Evolutionary conservation across 305 asterid genomes (phyloP).

Genomic region (Petunia hybrid): DNA sequence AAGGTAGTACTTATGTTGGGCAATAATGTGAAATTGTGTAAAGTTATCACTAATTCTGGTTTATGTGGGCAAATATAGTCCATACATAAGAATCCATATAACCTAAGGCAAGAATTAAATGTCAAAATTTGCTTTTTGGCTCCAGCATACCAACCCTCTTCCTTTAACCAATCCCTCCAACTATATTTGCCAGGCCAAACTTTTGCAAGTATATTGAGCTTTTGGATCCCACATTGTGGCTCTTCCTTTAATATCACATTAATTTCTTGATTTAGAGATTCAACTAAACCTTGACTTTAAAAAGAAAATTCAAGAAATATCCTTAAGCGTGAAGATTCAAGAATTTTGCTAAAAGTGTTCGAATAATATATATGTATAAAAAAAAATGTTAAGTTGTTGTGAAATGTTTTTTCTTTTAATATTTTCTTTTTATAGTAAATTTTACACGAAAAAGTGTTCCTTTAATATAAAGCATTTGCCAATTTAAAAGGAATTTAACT

Average conservation of each 20-base stretch:
- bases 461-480: neutral
- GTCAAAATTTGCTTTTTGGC: constrained; percentile 41
- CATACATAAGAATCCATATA: constrained; percentile 47
- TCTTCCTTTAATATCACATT: neutral
- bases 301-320: too few relatives aligned
- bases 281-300: neutral
- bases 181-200: constrained; percentile 31
- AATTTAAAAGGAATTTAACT: neutral
- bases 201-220: constrained; percentile 35
- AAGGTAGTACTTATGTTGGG: constrained; percentile 39
- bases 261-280: neutral
- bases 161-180: neutral
- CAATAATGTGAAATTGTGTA: constrained; percentile 43
- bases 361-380: too few relatives aligned
- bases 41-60: constrained; percentile 37
- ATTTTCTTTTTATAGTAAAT: too few relatives aligned
- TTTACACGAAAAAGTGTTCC: too few relatives aligned
- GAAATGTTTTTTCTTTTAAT: too few relatives aligned
- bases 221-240: constrained; percentile 28
- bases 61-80: constrained; percentile 43
- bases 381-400: too few relatives aligned
- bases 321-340: too few relatives aligned
- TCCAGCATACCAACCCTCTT: constrained; percentile 25
- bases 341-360: too few relatives aligned
- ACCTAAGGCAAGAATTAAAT: constrained; percentile 47